Evolutionary conservation across 1,284 basidiomycete genomes (phyloP), one percentile per base, ranked within the genome.

Genomic region (Cutaneotrichosporon dermatis): DNA sequence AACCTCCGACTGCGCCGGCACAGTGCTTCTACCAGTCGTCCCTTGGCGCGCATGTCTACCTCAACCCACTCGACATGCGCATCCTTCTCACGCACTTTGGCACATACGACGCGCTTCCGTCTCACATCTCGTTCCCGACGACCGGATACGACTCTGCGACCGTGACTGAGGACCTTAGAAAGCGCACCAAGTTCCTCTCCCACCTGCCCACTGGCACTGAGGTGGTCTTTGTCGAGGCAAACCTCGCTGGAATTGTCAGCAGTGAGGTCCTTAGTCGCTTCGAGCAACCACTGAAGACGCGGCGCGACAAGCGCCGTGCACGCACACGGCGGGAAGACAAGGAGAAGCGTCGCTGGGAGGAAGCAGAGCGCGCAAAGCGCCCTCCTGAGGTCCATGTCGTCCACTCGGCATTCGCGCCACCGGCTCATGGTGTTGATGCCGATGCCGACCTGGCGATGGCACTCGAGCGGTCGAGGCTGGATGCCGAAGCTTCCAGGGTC

Each of bases 11-110:
- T 16, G 74, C 73, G 4, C 74, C 73, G 1, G 69, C 72, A 2
- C 98, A 96, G 78, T 92, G 89, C 71, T 99, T 91, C 77, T 99
- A 97, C 77, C 96, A 99, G 77, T 90, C 92, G 10, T 86, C 91
- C 0, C 90, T 90, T 3, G 96, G 95, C 13, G 83, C 91, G 62
- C 89, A 91, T 15, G 84, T 98, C 68, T 99, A 90, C 80, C 84
- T 99, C 12, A 92, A 96, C 72, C 94, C 95, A 2, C 83, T 99
- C 43, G 95, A 99, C 75, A 96, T 95, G 78, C 89, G 88, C 77
- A 92, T 97, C 59, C 83, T 99, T 11, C 82, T 93, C 13, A 84
- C 90, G 10, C 88, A 94, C 74, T 97, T 88, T 78, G 82, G 85
- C 67, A 84, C 83, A 59, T 98, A 98, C 68, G 79, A 87, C 1